phyloP scores from a whole-genome alignment of 306 rosid genomes.

The Spatholobus suberectus region DNA sequence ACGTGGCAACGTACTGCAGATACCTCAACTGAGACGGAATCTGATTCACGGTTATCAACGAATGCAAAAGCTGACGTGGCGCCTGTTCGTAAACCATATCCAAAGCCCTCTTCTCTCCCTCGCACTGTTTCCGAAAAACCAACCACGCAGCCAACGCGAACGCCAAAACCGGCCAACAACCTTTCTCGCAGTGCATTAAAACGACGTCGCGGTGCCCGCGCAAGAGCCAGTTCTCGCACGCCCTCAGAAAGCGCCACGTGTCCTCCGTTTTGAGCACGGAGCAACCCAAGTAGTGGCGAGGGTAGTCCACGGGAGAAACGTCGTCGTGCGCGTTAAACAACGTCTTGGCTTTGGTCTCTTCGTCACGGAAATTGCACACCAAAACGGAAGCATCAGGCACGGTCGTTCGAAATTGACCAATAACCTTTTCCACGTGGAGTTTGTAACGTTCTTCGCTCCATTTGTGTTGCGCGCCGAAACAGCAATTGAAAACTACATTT shows the following conservation, averaged over 20 bases:
- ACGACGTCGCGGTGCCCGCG: slow-evolving; percentile 62
- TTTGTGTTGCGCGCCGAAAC: slow-evolving; percentile 60
- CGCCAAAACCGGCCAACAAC: slow-evolving; percentile 77
- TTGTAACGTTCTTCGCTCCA: slow-evolving; percentile 63
- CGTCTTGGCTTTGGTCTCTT: slow-evolving; percentile 48
- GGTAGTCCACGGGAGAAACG: slow-evolving; percentile 72
- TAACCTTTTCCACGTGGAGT: slow-evolving; percentile 51
- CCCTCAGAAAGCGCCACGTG: slow-evolving; percentile 67
- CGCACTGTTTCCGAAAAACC: slow-evolving; percentile 60
- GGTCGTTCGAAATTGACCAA: slow-evolving; percentile 54
- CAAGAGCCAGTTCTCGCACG: slow-evolving; percentile 71
- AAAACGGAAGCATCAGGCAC: slow-evolving; percentile 59
- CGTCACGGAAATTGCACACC: slow-evolving; percentile 69
- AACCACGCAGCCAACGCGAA: slow-evolving; percentile 75
- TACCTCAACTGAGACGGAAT: slow-evolving; percentile 77
- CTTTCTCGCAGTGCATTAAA: slow-evolving; percentile 74
- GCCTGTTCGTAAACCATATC: slow-evolving; percentile 81
- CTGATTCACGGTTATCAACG: slow-evolving; percentile 64
- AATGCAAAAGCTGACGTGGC: slow-evolving; percentile 67
- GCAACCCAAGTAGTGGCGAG: slow-evolving; percentile 65
- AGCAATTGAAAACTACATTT: slow-evolving; percentile 69
- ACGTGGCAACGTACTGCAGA: slow-evolving; percentile 66
- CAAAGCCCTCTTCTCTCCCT: slow-evolving; percentile 68
- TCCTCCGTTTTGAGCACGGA: slow-evolving; percentile 68
- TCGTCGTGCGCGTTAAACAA: slow-evolving; percentile 31